These are phyloP conservation scores for Tetracladium marchalianum DNA, from an alignment of 495 filamentous ascomycete genomes.

Conservation along the genomic window DNA sequence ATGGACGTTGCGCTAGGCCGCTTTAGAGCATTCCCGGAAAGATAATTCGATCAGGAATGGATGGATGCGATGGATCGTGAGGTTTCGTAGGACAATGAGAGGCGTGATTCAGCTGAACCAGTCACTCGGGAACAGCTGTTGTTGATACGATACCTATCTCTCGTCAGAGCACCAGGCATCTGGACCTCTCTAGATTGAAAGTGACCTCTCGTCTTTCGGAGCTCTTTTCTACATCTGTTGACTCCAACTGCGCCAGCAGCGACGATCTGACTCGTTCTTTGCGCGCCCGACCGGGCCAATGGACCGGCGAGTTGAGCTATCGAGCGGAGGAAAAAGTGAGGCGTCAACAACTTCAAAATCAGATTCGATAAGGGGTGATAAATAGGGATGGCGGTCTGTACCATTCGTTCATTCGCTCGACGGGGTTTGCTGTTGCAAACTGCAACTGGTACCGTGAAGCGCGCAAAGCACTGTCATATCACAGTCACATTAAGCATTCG, in stretches of 20 bases:
- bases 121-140: not conserved
- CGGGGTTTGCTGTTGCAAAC: not conserved
- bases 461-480: not conserved
- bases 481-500: no score
- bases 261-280: conserved; percentile 13
- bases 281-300: conserved; percentile 4
- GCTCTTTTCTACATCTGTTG: conserved; percentile 9
- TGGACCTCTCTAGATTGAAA: no score
- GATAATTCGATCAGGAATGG: not conserved
- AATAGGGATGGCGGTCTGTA: not conserved
- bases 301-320: conserved; percentile 6
- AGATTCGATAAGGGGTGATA: not conserved
- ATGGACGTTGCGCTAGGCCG: not conserved
- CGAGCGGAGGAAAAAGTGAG: conserved; percentile 5
- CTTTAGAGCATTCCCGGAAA: conserved; percentile 4
- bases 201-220: conserved; percentile 14
- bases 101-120: not conserved
- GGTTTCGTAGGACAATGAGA: not conserved
- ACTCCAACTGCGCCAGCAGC: not conserved
- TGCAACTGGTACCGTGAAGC: not conserved
- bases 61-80: not conserved
- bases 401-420: not conserved
- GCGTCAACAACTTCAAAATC: not conserved
- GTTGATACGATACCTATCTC: not conserved
- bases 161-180: not conserved